These are phyloP conservation scores for Penicillium sp. DNA, from an alignment of 2,329 filamentous ascomycete genomes.

Conservation along the genomic window DNA sequence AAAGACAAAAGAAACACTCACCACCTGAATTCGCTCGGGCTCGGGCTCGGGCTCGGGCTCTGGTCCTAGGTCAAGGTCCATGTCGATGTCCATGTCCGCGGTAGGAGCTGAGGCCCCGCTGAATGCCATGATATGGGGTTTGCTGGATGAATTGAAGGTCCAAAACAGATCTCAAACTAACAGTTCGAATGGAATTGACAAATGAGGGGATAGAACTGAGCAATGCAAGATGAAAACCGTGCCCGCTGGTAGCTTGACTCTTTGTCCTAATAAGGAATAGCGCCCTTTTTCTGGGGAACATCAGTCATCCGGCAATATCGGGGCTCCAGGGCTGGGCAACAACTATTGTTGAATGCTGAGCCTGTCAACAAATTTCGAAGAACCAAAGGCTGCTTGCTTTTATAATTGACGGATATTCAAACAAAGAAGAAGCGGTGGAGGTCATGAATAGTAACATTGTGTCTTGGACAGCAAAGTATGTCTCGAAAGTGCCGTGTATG, in stretches of 20 bases:
- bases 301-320: neutral
- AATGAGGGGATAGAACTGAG: neutral
- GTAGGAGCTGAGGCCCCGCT: slow-evolving; percentile 10
- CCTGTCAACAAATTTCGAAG: neutral
- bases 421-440: neutral
- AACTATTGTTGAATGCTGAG: neutral
- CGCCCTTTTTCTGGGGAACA: slow-evolving; percentile 3
- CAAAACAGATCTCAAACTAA: neutral
- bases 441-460: neutral
- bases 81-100: slow-evolving; percentile 66
- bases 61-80: slow-evolving; percentile 61
- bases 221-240: slow-evolving; percentile 4
- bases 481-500: neutral
- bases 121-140: slow-evolving; percentile 6
- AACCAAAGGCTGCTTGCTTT: neutral
- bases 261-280: slow-evolving; percentile 8
- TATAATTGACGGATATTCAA: neutral
- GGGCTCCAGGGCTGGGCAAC: neutral
- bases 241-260: slow-evolving; percentile 6
- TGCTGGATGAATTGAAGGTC: neutral
- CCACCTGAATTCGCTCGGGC: slow-evolving; percentile 31
- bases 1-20: slow-evolving; percentile 20
- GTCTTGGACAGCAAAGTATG: neutral
- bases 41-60: slow-evolving; percentile 45
- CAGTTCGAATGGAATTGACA: neutral